Conservation (phyloP, 169 alveolate genomes). For the Pseudocohnilembus persalinus region DNA sequence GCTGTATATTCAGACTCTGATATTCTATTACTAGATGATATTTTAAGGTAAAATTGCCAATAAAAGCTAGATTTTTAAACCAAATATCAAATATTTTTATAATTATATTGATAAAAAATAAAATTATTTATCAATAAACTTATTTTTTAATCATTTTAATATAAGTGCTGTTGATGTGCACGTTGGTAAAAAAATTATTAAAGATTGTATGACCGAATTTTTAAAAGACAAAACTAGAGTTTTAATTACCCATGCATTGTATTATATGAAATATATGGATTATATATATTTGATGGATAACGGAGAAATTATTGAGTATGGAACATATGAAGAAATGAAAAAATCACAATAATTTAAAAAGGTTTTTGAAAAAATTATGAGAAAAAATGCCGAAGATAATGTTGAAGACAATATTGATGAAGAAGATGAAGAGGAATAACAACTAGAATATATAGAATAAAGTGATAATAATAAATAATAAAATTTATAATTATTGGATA, state of each 20-base stretch:
- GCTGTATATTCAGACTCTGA: slow-evolving; percentile 70
- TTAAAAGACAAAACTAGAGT: slow-evolving; percentile 60
- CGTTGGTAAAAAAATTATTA: slow-evolving; percentile 65
- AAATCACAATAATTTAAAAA: slow-evolving; percentile 35
- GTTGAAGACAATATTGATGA: slow-evolving; percentile 9
- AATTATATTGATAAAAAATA: too few species aligned
- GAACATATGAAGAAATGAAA: slow-evolving; percentile 54
- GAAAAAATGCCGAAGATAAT: slow-evolving; percentile 21
- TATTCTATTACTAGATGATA: slow-evolving; percentile 69
- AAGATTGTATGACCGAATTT: slow-evolving; percentile 48
- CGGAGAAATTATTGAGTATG: slow-evolving; percentile 65
- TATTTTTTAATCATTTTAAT: background rate
- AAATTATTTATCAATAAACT: too few species aligned
- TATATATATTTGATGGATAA: slow-evolving; percentile 62
- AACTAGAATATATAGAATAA: background rate
- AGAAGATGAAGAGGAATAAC: background rate
- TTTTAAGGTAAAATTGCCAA: slow-evolving; percentile 29
- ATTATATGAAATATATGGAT: slow-evolving; percentile 61
- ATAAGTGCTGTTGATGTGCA: slow-evolving; percentile 70
- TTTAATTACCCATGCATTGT: slow-evolving; percentile 74
- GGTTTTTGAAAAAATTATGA: slow-evolving; percentile 48
- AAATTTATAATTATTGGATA: background rate
- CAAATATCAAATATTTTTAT: background rate
- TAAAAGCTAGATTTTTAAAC: background rate
- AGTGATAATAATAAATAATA: background rate